Base-by-base conservation (phyloP, 2,329 filamentous ascomycete genomes). In the Diplodia sapinea region DNA sequence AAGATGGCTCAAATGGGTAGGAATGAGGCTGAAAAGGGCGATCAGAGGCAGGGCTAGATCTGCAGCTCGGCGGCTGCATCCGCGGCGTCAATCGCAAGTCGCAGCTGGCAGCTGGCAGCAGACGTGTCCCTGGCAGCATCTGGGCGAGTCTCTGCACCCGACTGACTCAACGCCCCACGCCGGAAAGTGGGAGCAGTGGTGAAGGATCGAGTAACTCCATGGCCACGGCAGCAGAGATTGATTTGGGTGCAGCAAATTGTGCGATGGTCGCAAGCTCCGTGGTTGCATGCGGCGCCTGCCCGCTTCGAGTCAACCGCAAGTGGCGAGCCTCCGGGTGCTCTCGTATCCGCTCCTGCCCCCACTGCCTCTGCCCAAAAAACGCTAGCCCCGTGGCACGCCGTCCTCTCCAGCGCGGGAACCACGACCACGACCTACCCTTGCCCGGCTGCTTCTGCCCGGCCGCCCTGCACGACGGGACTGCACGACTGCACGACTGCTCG, bases 41-140 rank as follows among this genome's bases (percentile, higher is more conserved):
- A 26, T 57, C 33, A 20, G 20, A 49, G 56, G 11, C 17, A 20
- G 12, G 36, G 31, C 36, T 3, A 12, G 26, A 49, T 61, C 38
- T 61, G 56, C 40, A 20, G 40, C 15, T 33, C 23, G n/a, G n/a
- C 56, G 56, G 56, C 26, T 36, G 4, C 43, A 50, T 26, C 43
- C 43, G 43, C n/a, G 1, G 9, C 5, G 36, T 47, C 38, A 1
- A 17, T 61, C 43, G 36, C 36, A 12, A 38, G 26, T 26, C 26
- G 26, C 23, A 26, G 23, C 26, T 26, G 26, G 26, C 23, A 26
- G 23, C 26, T 26, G 26, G 3, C 26, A 26, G 36, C 49, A 40
- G 57, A 36, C 57, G 23, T 40, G 57, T 62, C 33, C 26, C 57
- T 62, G 57, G 57, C 40, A 50, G 57, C 20, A 49, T 61, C 36